phyloP scores from a whole-genome alignment of 2,329 filamentous ascomycete genomes.

The Aspergillus awamori region DNA sequence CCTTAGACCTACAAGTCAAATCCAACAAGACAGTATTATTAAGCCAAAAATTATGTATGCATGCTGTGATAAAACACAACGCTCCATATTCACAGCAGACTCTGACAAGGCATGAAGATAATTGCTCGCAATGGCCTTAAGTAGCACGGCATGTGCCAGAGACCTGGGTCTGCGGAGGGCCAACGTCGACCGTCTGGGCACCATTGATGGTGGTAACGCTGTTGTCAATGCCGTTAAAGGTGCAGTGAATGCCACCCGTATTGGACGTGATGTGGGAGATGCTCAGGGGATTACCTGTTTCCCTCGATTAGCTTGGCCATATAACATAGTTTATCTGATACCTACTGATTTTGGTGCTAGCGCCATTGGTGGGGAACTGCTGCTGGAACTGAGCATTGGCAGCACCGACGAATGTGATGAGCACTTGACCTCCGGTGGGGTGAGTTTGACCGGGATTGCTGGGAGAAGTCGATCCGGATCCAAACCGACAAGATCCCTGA shows the following conservation, averaged over 20 bases:
- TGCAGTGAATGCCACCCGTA: constrained; percentile 4
- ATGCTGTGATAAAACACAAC: background rate
- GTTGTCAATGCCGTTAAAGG: constrained; percentile 12
- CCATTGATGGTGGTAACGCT: constrained; percentile 11
- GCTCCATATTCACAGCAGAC: background rate
- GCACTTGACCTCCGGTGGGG: background rate
- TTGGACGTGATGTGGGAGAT: constrained; percentile 13
- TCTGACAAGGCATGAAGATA: background rate
- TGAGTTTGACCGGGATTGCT: background rate
- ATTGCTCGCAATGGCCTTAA: background rate
- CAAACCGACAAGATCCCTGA: constrained; percentile 19
- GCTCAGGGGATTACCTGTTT: constrained; percentile 7
- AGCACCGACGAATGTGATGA: constrained; percentile 10
- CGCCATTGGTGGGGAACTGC: background rate
- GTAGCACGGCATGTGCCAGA: constrained; percentile 10
- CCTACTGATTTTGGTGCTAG: constrained; percentile 4
- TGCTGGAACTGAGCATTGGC: constrained; percentile 12
- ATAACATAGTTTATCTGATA: background rate
- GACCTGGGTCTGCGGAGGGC: constrained; percentile 16
- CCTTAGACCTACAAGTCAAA: too few relatives aligned
- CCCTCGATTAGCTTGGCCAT: background rate
- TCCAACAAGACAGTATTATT: too few relatives aligned
- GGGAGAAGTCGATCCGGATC: background rate
- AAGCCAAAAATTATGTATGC: too few relatives aligned
- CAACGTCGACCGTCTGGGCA: constrained; percentile 15